Base-by-base conservation (phyloP, 768 basidiomycete species). In the Serendipita sp. region DNA sequence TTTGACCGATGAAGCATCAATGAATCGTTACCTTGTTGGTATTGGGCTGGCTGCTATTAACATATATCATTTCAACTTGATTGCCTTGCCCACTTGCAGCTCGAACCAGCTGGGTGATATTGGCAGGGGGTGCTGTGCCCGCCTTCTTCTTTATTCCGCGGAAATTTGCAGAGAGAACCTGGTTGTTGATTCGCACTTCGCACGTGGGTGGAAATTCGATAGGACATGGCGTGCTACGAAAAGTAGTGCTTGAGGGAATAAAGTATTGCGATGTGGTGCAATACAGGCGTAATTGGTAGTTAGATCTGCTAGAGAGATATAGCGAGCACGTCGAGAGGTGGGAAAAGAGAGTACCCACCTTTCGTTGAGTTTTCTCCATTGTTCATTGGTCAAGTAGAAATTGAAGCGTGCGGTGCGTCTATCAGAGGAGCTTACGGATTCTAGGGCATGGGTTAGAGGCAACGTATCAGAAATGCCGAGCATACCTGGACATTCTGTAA, bases 141-240 rank as follows among this genome's bases (percentile, higher is more conserved):
- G 90, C 87, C 68, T 89, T 93, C 77, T 96, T 96, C 79, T 96
- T 96, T 70, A 95, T 74, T 3, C 93, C 93, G 71, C 91, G 91
- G 65, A 92, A 72, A 71, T 86, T 93, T 41, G 85, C 89, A 20
- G 75, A 75, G 31, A 95, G 74, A 61, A 81, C 77, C 2, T 76
- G 76, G 62, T 75, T 78, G 72, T 96, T 95, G 42, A 94, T 82
- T 69, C 90, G 85, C 60, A 94, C 85, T 80, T 96, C 92, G 70
- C 88, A 92, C 7, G 88, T 88, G 5, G 85, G 83, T 24, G 92
- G 92, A 67, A 95, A 96, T 76, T 96, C 92, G 53, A 95, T 82
- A 3, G 82, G 88, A 69, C 87, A 89, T 45, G 73, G 67, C 63
- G 72, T 75, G 3, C 79, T 72, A 60, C 85, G 76, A 67, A 86